A percentile compares a stretch with the other conserved stretches of the same genome.
phyloP scores from a whole-genome alignment of 371 early-diverging fungal genomes.

The Mucor circinelloides region DNA sequence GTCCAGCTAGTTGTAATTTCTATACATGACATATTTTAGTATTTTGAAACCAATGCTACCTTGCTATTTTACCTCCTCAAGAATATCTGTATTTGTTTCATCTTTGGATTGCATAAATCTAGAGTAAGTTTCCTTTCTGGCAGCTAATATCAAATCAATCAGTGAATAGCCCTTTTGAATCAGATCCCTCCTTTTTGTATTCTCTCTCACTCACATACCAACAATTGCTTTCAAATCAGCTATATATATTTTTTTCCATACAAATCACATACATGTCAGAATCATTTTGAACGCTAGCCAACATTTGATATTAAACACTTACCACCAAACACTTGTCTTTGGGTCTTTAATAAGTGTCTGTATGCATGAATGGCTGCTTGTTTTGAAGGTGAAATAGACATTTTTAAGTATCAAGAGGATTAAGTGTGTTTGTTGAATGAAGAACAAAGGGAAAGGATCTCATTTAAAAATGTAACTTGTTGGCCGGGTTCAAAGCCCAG shows the following conservation, averaged over 20 bases:
- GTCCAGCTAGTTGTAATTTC: conserved; percentile 45
- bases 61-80: conserved; percentile 42
- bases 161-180: neutral
- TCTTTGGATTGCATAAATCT: conserved; percentile 49
- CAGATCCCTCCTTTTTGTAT: neutral
- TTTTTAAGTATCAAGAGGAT: neutral
- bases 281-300: neutral
- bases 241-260: conserved; percentile 8
- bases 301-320: conserved; percentile 2
- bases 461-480: neutral
- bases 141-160: conserved; percentile 28
- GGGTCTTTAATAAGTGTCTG: conserved; percentile 42
- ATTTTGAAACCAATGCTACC: neutral
- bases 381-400: conserved; percentile 30
- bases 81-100: conserved; percentile 44
- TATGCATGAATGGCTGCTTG: conserved; percentile 49
- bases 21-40: neutral
- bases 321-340: conserved; percentile 47
- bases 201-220: conserved; percentile 22
- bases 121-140: conserved; percentile 42
- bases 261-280: neutral
- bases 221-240: conserved; percentile 39
- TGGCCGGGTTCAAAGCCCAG: neutral
- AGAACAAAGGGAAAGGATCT: neutral
- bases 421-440: neutral